Percentiles rank a stretch among this genome's conserved stretches.
phyloP scores from a whole-genome alignment of 139 green algal genomes.

The Nannochloris sp. region DNA sequence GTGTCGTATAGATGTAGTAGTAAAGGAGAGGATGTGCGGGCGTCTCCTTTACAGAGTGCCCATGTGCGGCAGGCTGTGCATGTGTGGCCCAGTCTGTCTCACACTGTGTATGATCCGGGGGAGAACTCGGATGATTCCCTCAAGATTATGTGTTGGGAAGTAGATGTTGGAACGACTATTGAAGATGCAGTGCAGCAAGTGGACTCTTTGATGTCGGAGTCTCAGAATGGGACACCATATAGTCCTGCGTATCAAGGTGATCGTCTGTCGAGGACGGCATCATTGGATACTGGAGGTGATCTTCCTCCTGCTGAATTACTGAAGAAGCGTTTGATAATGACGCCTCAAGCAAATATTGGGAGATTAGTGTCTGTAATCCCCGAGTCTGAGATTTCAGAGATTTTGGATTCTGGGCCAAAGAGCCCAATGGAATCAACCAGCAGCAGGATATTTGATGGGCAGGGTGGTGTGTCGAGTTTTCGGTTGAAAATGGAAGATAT shows the following conservation, averaged over 20 bases:
- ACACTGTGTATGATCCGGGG: not conserved
- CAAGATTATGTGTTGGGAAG: constrained; percentile 33
- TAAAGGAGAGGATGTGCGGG: not conserved
- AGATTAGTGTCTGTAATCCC: not conserved
- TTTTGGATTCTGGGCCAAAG: no score
- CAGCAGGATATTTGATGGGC: not conserved
- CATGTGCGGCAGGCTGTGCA: not conserved
- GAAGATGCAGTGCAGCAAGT: constrained; percentile 28
- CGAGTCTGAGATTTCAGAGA: not conserved
- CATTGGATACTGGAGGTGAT: not conserved
- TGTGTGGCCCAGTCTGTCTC: not conserved
- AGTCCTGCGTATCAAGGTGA: not conserved
- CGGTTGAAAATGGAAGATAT: not conserved
- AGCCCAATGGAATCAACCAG: no score
- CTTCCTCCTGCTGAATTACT: not conserved
- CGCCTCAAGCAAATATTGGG: not conserved
- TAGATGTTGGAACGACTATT: constrained; percentile 24
- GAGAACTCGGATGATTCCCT: not conserved
- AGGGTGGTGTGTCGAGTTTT: not conserved
- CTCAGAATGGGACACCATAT: not conserved
- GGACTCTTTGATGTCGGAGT: constrained; percentile 1
- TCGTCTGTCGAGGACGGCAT: not conserved
- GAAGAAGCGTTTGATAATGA: not conserved
- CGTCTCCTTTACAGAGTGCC: not conserved
- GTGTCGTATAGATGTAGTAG: not conserved